These are phyloP conservation scores for Sporothrix sp. DNA, from an alignment of 2,329 filamentous ascomycete genomes.

Conservation along the genomic window DNA sequence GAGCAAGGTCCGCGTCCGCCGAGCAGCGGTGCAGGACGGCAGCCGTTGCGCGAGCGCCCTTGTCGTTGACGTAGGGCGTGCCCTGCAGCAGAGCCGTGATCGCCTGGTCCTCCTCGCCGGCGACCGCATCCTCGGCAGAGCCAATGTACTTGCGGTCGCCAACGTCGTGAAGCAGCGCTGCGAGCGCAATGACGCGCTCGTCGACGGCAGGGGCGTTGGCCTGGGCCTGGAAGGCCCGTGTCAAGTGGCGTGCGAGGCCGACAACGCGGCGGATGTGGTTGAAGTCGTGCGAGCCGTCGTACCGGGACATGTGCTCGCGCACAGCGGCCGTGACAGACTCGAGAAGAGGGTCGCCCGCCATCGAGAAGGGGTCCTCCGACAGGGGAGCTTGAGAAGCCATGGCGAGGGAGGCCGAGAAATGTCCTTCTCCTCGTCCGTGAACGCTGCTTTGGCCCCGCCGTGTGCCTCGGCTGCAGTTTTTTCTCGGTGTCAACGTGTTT, in stretches of 20 bases:
- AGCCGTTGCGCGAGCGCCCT: conserved; percentile 12
- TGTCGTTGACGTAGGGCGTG: conserved; percentile 4
- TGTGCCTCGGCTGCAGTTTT: no score
- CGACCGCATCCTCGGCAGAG: conserved; percentile 47
- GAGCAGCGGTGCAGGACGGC: conserved; percentile 11
- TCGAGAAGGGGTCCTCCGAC: conserved; percentile 6
- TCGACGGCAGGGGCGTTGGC: conserved; percentile 29
- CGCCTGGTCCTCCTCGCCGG: conserved; percentile 45
- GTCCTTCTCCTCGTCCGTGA: not conserved
- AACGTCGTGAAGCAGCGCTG: conserved; percentile 76
- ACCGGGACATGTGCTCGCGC: conserved; percentile 61
- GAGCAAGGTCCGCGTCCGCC: conserved; percentile 45
- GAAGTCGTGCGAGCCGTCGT: conserved; percentile 85
- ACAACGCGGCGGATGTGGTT: conserved; percentile 73
- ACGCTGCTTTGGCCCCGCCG: no score
- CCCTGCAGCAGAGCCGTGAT: not conserved
- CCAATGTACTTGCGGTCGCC: conserved; percentile 74
- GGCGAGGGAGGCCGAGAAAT: not conserved
- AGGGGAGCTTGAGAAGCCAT: not conserved
- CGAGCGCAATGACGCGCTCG: conserved; percentile 51
- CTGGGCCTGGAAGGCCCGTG: conserved; percentile 33
- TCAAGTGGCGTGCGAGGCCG: conserved; percentile 58
- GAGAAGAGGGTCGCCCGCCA: conserved; percentile 39
- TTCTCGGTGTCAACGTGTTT: no score
- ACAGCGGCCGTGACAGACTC: conserved; percentile 52